Base-by-base conservation (phyloP, 148 eudicot genomes). In the Mesembryanthemum crystallinum region DNA sequence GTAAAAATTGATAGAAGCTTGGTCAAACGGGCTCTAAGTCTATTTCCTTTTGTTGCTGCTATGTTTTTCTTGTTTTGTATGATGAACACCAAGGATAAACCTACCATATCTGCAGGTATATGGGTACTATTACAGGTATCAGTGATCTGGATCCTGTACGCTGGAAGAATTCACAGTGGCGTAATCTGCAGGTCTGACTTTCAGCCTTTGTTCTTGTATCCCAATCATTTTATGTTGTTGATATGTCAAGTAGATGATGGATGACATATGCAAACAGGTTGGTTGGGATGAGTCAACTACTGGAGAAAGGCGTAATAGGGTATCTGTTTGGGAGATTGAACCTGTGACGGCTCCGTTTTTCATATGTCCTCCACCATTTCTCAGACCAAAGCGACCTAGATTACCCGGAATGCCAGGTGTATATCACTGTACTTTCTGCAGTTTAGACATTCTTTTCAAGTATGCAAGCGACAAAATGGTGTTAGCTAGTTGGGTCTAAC, bases 281-380 rank as follows among this genome's bases (percentile, higher is more conserved):
- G 97, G 96, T 72, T 95, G 98, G 98, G 98, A 95, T 83, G 98
- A 95, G 76, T 88, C 98, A 57, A 90, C 98, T 52, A 91, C 87
- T 64, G 98, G 98, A 57, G 98, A 95, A 81, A 89, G 84, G 86
- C 94, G 98, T 78, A 95, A 84, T 25, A 86, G 98, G 57, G 98
- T 92, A 51, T 95, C 98, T 17, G 86, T 85, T 68, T 95, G 98
- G 98, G 98, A 95, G 84, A 92, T 95, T 69, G 98, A 92, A 84
- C 97, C 98, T 64, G 96, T 95, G 30, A 95, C 94, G 10, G 94
- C 97, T 63, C 98, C 98, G 11, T 95, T 95, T 82, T 95, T 95
- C 81, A 92, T 95, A 63, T 92, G 97, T 78, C 98, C 98, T 45
- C 91, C 97, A 32, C 90, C 92, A 39, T 92, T 90, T 67, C 86